Evolutionary conservation across 305 asterid species (phyloP), one percentile per base, ranked within the genome.

Genomic region (Withania somnifera): DNA sequence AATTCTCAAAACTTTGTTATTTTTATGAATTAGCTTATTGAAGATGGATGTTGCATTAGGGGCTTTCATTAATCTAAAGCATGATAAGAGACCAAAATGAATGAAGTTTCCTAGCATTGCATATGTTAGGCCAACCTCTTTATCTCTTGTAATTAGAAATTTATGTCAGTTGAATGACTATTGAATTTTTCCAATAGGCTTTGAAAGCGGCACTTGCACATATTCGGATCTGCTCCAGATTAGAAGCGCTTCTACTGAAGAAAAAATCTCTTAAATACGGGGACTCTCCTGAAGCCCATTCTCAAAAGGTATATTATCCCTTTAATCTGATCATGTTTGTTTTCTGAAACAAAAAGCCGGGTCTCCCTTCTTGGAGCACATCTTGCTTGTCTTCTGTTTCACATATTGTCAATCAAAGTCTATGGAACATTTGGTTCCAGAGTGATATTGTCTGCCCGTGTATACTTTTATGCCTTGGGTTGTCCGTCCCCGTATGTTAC

Each of bases 221-320:
- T 83, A 91, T 96, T 91, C 91, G 97, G 87, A 85, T 85, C 80
- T 94, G 99, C 90, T 93, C 98, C 86, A 90, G 91, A 90, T 56
- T 96, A 81, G 98, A 94, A 87, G 97, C 88, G 77, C 97, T 96
- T 87, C 83, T 96, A 76, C 88, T 93, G 91, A 92, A 88, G 93
- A 94, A 94, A 92, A 93, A 88, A 87, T 85, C 85, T 88, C 88
- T 94, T 76, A 93, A 87, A 84, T 85, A 81, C 81, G 99, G 98
- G 82, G 98, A 93, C 83, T 90, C 97, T 66, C 87, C 91, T 60
- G 98, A 96, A 86, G 82, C 88, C 85, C 99, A 93, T 89, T 90
- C 92, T 66, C 99, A 94, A 81, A 96, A 96, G 98, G 99, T 96
- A 89, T 82, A 40, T 15, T 73, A 69, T 47, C 68, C 28, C 14